Conservation (phyloP, 202 grass and related monocot genomes). For the Panicum hallii region DNA sequence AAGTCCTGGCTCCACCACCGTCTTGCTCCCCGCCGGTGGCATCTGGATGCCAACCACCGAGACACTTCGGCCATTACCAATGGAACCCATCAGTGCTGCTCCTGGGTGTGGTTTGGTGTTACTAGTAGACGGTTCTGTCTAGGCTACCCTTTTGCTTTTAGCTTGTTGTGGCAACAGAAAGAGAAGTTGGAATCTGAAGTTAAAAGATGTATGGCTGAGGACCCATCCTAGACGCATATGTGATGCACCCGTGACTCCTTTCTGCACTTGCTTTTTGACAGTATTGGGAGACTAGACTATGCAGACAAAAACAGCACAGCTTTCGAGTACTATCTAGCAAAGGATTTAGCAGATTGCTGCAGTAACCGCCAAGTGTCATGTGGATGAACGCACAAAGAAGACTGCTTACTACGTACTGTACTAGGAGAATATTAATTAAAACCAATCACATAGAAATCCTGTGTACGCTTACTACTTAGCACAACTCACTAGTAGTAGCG, state of each 20-base stretch:
- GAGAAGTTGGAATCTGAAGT: slow-evolving; percentile 32
- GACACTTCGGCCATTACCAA: slow-evolving; percentile 46
- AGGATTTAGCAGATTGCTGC: slow-evolving; percentile 33
- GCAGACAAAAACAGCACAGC: slow-evolving; percentile 51
- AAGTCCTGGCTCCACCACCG: slow-evolving; percentile 35
- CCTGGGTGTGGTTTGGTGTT: slow-evolving; percentile 30
- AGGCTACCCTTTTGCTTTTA: slow-evolving; percentile 14
- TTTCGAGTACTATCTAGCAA: slow-evolving; percentile 38
- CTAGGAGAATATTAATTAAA: slow-evolving; percentile 16
- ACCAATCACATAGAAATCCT: slow-evolving; percentile 22
- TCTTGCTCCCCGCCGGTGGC: slow-evolving; percentile 39
- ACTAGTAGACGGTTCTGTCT: slow-evolving; percentile 30
- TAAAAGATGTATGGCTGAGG: slow-evolving; percentile 21
- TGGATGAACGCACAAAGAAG: slow-evolving; percentile 7
- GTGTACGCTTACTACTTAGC: neutral
- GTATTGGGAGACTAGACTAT: slow-evolving; percentile 22
- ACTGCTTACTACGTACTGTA: neutral
- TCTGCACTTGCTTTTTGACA: slow-evolving; percentile 36
- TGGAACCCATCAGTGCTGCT: slow-evolving; percentile 44
- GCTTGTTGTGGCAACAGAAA: slow-evolving; percentile 24
- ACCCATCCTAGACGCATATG: neutral
- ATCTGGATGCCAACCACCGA: slow-evolving; percentile 64
- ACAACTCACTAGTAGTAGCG: neutral
- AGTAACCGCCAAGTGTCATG: slow-evolving; percentile 31
- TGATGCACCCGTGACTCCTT: slow-evolving; percentile 51